Evolutionary conservation across 805 yeast species (phyloP), one percentile per base, ranked within the genome.

Genomic region (Pichia phayaonensis): DNA sequence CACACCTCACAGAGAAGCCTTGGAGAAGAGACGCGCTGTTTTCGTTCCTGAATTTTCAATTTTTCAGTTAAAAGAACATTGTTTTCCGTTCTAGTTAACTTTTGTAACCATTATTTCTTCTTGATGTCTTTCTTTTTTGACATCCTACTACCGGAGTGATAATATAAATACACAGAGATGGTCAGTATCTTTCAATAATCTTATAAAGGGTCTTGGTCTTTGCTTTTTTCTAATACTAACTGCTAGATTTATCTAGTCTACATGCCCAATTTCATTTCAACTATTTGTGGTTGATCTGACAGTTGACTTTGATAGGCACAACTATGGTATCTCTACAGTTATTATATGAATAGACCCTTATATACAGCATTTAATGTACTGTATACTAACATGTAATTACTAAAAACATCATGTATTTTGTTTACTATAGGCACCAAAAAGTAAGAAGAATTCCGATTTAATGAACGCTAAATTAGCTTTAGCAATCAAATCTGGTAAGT

Each of bases 401-500:
- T 39, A 20, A 16, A 21, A 23, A n/a, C 27, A 12, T n/a, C n/a
- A 34, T 15, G 18, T 4, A 16, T 16, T 44, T 12, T 34, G n/a
- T 31, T 27, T 39, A 13, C 8, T 27, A 46, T 66, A 86, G 96
- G 98, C 98, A 88, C 97, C 97, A 83, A 88, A 86, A 77, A 72
- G 78, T 67, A 84, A 83, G 85, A 90, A 83, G 79, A 72, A 79
- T 71, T 83, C 86, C 71, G 99, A 94, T 69, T 84, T 87, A 83
- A 83, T 94, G 79, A 92, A 89, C 96, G 81, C 96, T 77, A 90
- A 90, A 82, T 89, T 94, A 75, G 95, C 96, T 74, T 86, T 94
- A 75, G 92, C 88, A 71, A 86, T 94, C 81, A 94, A 90, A 83
- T 90, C 98, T 69, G 99, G 99, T 83, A 94, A 94, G 81, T 92